Conservation (phyloP, 2,329 filamentous ascomycete species). For the Coniochaeta sp. region DNA sequence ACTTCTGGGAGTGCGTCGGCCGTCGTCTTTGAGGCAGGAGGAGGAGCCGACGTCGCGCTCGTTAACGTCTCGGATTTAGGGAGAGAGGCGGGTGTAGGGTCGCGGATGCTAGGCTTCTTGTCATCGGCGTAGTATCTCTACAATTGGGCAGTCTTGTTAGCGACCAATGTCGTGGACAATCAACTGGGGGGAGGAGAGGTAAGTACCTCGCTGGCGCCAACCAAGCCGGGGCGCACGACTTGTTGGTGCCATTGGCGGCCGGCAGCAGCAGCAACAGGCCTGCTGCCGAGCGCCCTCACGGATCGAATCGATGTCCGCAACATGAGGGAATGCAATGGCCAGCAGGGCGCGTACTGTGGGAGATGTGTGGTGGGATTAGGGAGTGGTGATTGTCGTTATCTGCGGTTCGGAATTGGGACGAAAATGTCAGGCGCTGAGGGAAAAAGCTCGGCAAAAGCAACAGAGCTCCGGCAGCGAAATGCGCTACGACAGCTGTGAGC, state of each 20-base stretch:
- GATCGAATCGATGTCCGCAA: conserved; percentile 63
- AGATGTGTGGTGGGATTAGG: conserved; percentile 17
- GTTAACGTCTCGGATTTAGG: conserved; percentile 47
- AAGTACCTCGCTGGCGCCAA: conserved; percentile 31
- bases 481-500: conserved; percentile 2
- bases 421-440: conserved; percentile 18
- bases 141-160: conserved; percentile 3
- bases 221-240: conserved; percentile 27
- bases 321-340: conserved; percentile 51
- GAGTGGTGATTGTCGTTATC: conserved; percentile 16
- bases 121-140: conserved; percentile 53
- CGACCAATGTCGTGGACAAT: conserved; percentile 9
- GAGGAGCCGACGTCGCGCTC: conserved; percentile 33
- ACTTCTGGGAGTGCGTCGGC: conserved; percentile 30
- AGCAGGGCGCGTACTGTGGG: conserved; percentile 23
- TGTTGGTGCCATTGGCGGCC: conserved; percentile 52
- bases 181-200: conserved; percentile 7
- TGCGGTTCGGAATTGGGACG: conserved; percentile 3
- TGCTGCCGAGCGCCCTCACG: conserved; percentile 51
- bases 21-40: conserved; percentile 26
- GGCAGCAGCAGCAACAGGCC: conserved; percentile 43
- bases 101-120: conserved; percentile 40
- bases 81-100: conserved; percentile 42
- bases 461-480: neutral
- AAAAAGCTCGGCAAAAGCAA: conserved; percentile 19